Evolutionary conservation across 768 basidiomycete genomes (phyloP).

Genomic region (Inosperma sp.): DNA sequence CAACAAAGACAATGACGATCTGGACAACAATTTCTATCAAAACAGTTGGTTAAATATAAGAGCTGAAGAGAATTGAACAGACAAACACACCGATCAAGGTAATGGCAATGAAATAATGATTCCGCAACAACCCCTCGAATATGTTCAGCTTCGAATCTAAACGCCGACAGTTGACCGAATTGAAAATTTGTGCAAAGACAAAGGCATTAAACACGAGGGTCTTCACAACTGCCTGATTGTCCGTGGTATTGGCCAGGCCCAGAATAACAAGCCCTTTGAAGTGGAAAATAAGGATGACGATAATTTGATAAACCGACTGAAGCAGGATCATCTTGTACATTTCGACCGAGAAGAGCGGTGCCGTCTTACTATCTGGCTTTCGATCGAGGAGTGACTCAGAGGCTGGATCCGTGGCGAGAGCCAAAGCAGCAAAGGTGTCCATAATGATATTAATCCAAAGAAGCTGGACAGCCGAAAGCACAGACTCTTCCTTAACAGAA

Average conservation of each 20-base stretch:
- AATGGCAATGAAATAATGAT: conserved; percentile 81
- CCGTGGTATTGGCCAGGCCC: conserved; percentile 39
- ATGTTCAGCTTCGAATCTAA: conserved; percentile 85
- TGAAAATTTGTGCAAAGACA: conserved; percentile 97
- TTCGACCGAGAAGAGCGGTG: conserved; percentile 84
- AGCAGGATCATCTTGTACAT: conserved; percentile 97
- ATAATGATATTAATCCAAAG: conserved; percentile 99
- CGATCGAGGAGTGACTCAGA: conserved; percentile 74
- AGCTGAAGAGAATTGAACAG: conserved; percentile 1
- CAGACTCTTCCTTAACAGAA: conserved; percentile 69
- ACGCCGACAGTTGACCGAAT: conserved; percentile 87
- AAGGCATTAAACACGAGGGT: conserved; percentile 98
- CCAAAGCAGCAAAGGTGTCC: conserved; percentile 98
- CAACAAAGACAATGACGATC: conserved; percentile 84
- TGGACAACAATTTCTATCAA: conserved; percentile 79
- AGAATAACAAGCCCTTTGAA: conserved; percentile 77
- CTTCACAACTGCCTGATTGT: conserved; percentile 51
- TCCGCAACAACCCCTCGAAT: conserved; percentile 74
- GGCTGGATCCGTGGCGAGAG: conserved; percentile 95
- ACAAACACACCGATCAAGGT: conserved; percentile 70
- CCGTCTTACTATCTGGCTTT: conserved; percentile 84
- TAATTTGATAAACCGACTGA: conserved; percentile 85
- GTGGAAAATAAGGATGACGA: conserved; percentile 82
- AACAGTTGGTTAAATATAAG: conserved; percentile 7
- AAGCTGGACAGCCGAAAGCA: conserved; percentile 92